A percentile compares a stretch with the other conserved stretches of the same genome.
Evolutionary conservation across 345 rosid species (phyloP).

Genomic region (Populus tremula): DNA sequence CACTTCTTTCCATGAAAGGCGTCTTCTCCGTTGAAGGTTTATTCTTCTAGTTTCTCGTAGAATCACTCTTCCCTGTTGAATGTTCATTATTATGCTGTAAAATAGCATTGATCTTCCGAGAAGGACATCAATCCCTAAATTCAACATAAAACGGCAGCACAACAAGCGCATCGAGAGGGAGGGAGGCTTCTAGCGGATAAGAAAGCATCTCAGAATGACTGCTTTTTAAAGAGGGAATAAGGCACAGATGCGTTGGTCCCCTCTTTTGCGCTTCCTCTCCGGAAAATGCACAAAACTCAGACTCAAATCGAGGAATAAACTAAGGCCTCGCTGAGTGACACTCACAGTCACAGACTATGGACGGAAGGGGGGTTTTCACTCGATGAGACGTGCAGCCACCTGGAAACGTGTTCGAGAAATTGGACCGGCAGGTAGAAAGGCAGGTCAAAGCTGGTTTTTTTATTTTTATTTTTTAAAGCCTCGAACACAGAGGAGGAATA

Average conservation of each 20-base stretch:
- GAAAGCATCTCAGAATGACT: too few species aligned
- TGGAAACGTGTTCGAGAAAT: background rate
- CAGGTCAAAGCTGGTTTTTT: background rate
- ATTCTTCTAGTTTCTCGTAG: too few species aligned
- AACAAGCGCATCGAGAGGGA: background rate
- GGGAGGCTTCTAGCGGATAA: background rate
- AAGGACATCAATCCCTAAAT: background rate
- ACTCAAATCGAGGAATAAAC: too few species aligned
- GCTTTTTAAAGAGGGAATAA: too few species aligned
- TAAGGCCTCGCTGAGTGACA: too few species aligned
- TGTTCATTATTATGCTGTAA: background rate
- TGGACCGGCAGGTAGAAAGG: background rate
- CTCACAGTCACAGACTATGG: background rate
- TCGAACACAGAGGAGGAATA: background rate
- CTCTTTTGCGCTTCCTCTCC: too few species aligned
- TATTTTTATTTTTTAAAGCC: too few species aligned
- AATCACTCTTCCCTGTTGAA: background rate
- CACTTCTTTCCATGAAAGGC: too few species aligned
- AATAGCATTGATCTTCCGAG: background rate
- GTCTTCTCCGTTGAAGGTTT: too few species aligned
- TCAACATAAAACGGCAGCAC: background rate
- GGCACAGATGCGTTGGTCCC: too few species aligned
- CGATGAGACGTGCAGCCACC: conserved; percentile 1
- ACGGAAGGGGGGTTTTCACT: background rate
- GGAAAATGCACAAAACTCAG: too few species aligned